Evolutionary conservation across 73 alveolate genomes (phyloP).

Genomic region (Paraurostyla sp.): DNA sequence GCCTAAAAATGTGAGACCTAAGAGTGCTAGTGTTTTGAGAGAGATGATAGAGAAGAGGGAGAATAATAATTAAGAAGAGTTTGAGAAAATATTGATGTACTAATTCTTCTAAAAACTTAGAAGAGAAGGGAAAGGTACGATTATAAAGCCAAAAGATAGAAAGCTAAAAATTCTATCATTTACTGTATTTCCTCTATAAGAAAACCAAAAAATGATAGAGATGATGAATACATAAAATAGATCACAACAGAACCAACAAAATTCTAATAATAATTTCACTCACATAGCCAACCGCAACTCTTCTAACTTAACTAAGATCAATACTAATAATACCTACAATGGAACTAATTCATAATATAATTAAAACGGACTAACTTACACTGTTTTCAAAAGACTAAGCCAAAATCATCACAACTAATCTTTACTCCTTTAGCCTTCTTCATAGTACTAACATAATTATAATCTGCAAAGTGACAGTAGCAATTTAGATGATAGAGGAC

Average conservation of each 20-base stretch:
- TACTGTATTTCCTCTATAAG: too few relatives aligned
- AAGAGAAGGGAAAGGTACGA: not conserved
- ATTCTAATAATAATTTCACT: too few relatives aligned
- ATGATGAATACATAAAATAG: too few relatives aligned
- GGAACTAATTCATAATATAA: not conserved
- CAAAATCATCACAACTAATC: not conserved
- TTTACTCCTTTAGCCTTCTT: not conserved
- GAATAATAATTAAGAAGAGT: not conserved
- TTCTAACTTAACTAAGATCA: too few relatives aligned
- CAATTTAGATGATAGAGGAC: not conserved
- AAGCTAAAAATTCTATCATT: too few relatives aligned
- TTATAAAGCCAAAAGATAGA: not conserved
- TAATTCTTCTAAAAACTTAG: not conserved
- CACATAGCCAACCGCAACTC: too few relatives aligned
- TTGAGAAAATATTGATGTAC: conserved; percentile 5
- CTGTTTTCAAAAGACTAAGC: conserved; percentile 28
- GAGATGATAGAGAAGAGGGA: not conserved
- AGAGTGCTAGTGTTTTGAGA: not conserved
- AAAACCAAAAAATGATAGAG: too few relatives aligned
- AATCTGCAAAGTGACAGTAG: not conserved
- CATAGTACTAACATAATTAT: not conserved
- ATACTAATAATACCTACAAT: too few relatives aligned
- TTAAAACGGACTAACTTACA: conserved; percentile 16
- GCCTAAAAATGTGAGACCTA: not conserved
- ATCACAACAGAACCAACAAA: too few relatives aligned